Base-by-base conservation (phyloP, 352 stramenopile genomes). In the Phytophthora ramorum region DNA sequence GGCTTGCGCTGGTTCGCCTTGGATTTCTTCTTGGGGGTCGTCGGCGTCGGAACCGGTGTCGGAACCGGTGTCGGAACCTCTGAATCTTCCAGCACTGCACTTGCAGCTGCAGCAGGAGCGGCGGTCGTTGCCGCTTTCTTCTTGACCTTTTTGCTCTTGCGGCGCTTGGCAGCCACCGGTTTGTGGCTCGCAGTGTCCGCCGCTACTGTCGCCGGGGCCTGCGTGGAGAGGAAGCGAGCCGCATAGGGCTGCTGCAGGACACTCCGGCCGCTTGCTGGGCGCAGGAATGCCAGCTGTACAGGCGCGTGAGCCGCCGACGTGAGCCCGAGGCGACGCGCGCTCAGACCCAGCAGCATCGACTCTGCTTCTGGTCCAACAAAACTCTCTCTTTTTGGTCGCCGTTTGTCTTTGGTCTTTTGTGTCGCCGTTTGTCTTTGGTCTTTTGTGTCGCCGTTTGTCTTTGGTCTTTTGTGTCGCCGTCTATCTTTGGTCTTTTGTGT, bases 141-240 rank as follows among this genome's bases (percentile, higher is more conserved):
- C 57, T 79, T 78, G 19, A 41, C 35, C 17, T 65, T 50, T 32
- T 70, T 71, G 28, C 45, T 71, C 56, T 71, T 64, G 19, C 69
- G 73, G 28, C 75, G 69, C 65, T 81, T 80, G 16, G 57, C 68
- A 19, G 65, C 30, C 14, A 58, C 58, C 20, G 63, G 56, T 48
- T 79, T 79, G 58, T 63, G 49, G 13, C 30, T 44, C 37, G 41
- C 50, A 4, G 49, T 30, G 6, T 63, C 52, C 8, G 38, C 9
- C 7, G 24, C 34, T 32, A 34, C 14, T 8, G 51, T 14, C 7
- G 44, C 45, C 17, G 45, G 14, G 24, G 35, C 48, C 35, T 32
- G 26, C 8, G 54, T 63, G 16, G 70, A 69, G 9, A 37, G 50
- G 0, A 71, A 63, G 22, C 59, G 38, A 1, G 22, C 20, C n/a